Percentiles rank a stretch among this genome's conserved stretches.
Conservation (phyloP, 2,329 filamentous ascomycete species). For the Phoma herbarum region DNA sequence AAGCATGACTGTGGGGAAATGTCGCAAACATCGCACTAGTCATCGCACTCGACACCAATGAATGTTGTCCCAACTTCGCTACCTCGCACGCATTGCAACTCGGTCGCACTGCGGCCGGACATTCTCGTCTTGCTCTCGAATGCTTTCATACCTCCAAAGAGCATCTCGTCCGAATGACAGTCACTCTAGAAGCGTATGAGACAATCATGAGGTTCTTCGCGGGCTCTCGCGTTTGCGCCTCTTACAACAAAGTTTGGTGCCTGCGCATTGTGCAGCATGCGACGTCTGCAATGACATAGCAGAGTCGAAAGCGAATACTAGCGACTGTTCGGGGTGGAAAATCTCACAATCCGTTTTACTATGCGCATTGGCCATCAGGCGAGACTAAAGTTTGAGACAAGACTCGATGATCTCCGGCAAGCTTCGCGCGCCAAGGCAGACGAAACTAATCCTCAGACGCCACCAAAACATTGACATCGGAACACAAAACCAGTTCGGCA, state of each 20-base stretch:
- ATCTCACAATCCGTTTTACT: not conserved
- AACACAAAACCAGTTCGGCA: conserved; percentile 36
- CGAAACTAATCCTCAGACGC: conserved; percentile 47
- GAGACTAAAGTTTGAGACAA: conserved; percentile 30
- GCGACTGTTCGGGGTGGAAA: not conserved
- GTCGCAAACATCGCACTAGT: not conserved
- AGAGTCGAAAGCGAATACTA: not conserved
- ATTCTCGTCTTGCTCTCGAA: not conserved
- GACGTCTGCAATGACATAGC: not conserved
- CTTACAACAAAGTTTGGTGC: conserved; percentile 2
- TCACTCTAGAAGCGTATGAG: conserved; percentile 3
- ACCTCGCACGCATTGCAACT: not conserved
- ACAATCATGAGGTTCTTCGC: conserved; percentile 2
- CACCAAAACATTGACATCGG: conserved; percentile 42
- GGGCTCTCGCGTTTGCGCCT: not conserved
- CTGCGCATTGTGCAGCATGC: conserved; percentile 3
- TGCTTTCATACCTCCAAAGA: not conserved
- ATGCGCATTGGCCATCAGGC: conserved; percentile 9
- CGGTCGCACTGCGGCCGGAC: not conserved
- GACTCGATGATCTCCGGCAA: conserved; percentile 32
- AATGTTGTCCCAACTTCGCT: not conserved
- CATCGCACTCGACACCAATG: not conserved
- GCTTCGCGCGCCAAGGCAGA: conserved; percentile 40
- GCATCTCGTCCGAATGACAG: not conserved
- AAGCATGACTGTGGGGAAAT: conserved; percentile 7